Evolutionary conservation across 164 flowering plant genomes (phyloP).

Genomic region (Nymphaea thermarum): DNA sequence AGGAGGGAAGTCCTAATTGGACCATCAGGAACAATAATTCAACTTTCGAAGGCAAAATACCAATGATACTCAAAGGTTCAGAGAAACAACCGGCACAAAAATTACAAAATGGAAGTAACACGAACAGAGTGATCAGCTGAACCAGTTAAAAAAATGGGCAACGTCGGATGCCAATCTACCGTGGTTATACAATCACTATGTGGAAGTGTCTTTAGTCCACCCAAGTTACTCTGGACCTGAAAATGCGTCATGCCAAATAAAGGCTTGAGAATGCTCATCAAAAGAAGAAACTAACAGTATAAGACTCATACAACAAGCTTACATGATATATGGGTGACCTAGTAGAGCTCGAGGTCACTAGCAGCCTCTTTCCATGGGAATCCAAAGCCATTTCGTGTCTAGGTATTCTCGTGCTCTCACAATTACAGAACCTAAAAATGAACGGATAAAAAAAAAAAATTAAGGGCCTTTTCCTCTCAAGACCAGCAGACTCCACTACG

Average conservation of each 20-base stretch:
- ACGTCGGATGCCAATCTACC: conserved; percentile 93
- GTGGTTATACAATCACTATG: conserved; percentile 74
- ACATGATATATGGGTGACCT: conserved; percentile 94
- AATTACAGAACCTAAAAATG: conserved; percentile 39
- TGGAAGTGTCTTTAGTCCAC: conserved; percentile 61
- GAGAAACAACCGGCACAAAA: no score
- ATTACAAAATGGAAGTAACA: conserved; percentile 43
- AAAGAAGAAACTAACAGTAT: no score
- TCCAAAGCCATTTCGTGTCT: conserved; percentile 85
- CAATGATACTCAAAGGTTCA: no score
- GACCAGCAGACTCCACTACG: background rate
- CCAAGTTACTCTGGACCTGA: conserved; percentile 48
- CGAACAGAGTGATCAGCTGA: conserved; percentile 84
- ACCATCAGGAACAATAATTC: no score
- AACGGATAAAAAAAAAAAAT: background rate
- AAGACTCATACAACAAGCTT: background rate
- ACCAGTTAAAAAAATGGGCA: conserved; percentile 81
- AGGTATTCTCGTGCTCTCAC: conserved; percentile 22
- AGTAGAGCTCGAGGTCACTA: conserved; percentile 67
- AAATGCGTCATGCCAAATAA: background rate
- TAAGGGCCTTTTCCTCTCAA: no score
- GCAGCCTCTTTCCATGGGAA: conserved; percentile 57
- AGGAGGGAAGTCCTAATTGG: no score
- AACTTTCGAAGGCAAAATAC: no score
- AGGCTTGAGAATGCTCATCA: no score